Percentiles rank a stretch among this genome's conserved stretches.
These are phyloP conservation scores for Cinchona pubescens DNA, from an alignment of 257 asterid genomes.

Conservation along the genomic window DNA sequence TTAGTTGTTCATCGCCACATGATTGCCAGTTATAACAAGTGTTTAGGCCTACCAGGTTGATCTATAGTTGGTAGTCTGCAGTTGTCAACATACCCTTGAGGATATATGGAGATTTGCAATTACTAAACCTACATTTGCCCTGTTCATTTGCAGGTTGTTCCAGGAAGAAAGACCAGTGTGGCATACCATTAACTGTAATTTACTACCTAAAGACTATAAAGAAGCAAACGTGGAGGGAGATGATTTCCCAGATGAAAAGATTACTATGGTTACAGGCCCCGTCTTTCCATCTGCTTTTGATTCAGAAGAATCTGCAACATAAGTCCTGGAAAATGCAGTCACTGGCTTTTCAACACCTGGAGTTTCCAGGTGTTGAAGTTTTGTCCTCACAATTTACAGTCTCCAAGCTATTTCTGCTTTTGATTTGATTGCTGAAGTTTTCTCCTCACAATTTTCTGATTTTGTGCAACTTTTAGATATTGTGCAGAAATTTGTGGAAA, in stretches of 20 bases:
- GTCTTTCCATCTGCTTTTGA: constrained; percentile 37
- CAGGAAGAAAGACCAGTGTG: constrained; percentile 82
- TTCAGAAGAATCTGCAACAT: constrained; percentile 39
- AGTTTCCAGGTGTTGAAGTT: too few species aligned
- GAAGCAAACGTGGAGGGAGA: constrained; percentile 34
- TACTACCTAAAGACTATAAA: constrained; percentile 51
- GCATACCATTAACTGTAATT: constrained; percentile 81
- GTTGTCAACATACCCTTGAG: neutral
- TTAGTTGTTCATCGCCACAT: neutral
- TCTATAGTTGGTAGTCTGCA: neutral
- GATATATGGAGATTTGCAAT: neutral
- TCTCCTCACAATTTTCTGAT: neutral
- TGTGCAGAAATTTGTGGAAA: neutral
- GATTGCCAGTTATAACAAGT: neutral
- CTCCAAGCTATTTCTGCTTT: neutral
- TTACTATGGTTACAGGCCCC: constrained; percentile 53
- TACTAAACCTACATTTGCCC: neutral
- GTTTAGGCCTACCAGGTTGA: neutral
- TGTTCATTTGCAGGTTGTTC: constrained; percentile 55
- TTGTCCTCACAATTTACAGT: too few species aligned
- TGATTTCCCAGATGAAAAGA: constrained; percentile 41
- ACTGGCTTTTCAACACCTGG: too few species aligned
- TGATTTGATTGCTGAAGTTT: neutral
- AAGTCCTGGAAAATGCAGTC: constrained; percentile 1
- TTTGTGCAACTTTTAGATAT: neutral